These are phyloP conservation scores for Meripilus lineatus DNA, from an alignment of 1,284 basidiomycete species.

Conservation along the genomic window DNA sequence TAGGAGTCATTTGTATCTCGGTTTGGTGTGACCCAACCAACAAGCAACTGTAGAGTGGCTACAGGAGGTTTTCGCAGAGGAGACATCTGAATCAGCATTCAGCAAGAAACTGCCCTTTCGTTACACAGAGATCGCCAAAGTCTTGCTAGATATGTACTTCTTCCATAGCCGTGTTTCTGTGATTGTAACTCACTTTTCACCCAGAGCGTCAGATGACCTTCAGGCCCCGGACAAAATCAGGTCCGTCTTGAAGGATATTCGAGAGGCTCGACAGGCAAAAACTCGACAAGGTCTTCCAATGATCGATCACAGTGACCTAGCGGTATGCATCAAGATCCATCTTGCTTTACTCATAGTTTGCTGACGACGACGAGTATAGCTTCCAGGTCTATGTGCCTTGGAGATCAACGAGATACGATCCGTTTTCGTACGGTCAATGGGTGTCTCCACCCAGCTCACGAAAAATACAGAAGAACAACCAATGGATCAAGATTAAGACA, in stretches of 20 bases:
- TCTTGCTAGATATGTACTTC: slow-evolving; percentile 86
- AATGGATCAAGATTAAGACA: slow-evolving; percentile 7
- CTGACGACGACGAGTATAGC: slow-evolving; percentile 46
- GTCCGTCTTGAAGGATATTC: slow-evolving; percentile 86
- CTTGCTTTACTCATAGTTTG: not conserved
- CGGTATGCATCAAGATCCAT: slow-evolving; percentile 43
- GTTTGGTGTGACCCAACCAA: not conserved
- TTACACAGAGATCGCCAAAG: slow-evolving; percentile 85
- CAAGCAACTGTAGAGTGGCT: slow-evolving; percentile 59
- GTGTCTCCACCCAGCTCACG: slow-evolving; percentile 49
- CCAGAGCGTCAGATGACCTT: slow-evolving; percentile 87
- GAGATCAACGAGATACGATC: slow-evolving; percentile 92
- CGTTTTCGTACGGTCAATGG: slow-evolving; percentile 84
- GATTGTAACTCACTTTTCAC: not conserved
- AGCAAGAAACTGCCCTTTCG: slow-evolving; percentile 79
- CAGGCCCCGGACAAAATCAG: slow-evolving; percentile 78
- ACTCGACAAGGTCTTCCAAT: slow-evolving; percentile 77
- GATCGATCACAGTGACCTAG: slow-evolving; percentile 73
- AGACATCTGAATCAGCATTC: slow-evolving; percentile 71
- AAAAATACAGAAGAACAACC: slow-evolving; percentile 24
- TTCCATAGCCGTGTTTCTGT: slow-evolving; percentile 1
- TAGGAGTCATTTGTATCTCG: slow-evolving; percentile 36
- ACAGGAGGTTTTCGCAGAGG: slow-evolving; percentile 64
- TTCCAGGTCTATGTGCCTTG: slow-evolving; percentile 84
- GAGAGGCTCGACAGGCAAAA: slow-evolving; percentile 93